Evolutionary conservation across 805 yeast species (phyloP), one percentile per base, ranked within the genome.

Genomic region (Debaryomyces castellii): DNA sequence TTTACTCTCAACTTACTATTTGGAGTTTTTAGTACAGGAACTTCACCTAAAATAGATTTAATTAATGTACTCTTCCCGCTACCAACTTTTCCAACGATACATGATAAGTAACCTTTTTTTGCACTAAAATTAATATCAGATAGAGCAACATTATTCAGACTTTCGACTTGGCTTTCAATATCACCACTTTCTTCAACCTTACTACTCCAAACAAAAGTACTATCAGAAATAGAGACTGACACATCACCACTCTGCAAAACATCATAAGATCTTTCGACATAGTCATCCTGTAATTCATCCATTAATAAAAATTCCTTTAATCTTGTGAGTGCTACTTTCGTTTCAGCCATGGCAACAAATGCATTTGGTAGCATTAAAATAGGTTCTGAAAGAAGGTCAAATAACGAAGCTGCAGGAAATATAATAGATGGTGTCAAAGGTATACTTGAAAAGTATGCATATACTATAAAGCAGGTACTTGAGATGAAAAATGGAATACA

Each of bases 61-160:
- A 69, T 57, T 16, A 71, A 54, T 1, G 73, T 69, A 17, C 73
- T 57, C 46, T 71, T 71, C 35, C 76, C 76, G 23, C 66, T 52
- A 3, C 76, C 76, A 23, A 70, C 75, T 44, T 62, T 59, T 11
- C 75, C 76, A 16, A 71, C 74, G n/a, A 71, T 51, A 57, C 76
- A 70, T 6, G 72, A 60, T 53, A 71, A 57, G 34, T 64, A 55
- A 17, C 73, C 70, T 44, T 62, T 62, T 24, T 52, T 60, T 14
- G 74, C 73, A 3, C 51, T 42, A 38, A 67, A 68, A 45, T 59
- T 55, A 27, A 68, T 64, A 46, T 67, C 52, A 12, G 55, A 45
- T 37, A 71, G 59, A 1, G 75, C 74, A 40, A 57, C 44, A 33
- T 59, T 50, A 34, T 53, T 49, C 18, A 14, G 9, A 30, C 20